Percentiles rank a stretch among this genome's conserved stretches.
Conservation (phyloP, 257 asterid genomes). For the Nicotiana attenuata region DNA sequence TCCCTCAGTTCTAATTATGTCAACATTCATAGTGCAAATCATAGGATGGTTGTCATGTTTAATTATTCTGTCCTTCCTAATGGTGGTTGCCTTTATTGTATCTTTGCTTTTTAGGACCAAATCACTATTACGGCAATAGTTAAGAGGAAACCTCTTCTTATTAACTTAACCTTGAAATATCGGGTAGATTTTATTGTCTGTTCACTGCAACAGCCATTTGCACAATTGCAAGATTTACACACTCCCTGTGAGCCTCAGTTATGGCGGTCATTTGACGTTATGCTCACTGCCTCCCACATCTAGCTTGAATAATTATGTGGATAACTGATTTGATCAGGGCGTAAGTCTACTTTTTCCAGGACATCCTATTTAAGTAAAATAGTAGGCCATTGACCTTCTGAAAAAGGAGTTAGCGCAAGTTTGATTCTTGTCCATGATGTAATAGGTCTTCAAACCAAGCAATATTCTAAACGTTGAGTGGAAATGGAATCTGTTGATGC, state of each 20-base stretch:
- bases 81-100: not conserved
- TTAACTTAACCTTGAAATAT: not conserved
- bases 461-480: constrained; percentile 7
- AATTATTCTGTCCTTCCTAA: not conserved
- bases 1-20: not conserved
- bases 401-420: not conserved
- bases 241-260: not conserved
- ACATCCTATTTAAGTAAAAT: not conserved
- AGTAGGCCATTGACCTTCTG: not conserved
- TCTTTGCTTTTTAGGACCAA: not conserved
- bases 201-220: not conserved
- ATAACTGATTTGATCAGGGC: not conserved
- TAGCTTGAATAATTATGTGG: not conserved
- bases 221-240: not conserved
- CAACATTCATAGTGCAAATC: not conserved
- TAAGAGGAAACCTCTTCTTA: not conserved
- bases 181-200: not conserved
- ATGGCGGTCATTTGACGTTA: not conserved
- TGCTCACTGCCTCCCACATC: not conserved
- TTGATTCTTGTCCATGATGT: not conserved
- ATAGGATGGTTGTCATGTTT: not conserved
- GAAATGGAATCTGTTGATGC: constrained; percentile 23
- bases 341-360: not conserved
- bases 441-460: not conserved
- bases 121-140: not conserved